Base-by-base conservation (phyloP, 2,329 filamentous ascomycete species). In the Fusarium decemcellulare region DNA sequence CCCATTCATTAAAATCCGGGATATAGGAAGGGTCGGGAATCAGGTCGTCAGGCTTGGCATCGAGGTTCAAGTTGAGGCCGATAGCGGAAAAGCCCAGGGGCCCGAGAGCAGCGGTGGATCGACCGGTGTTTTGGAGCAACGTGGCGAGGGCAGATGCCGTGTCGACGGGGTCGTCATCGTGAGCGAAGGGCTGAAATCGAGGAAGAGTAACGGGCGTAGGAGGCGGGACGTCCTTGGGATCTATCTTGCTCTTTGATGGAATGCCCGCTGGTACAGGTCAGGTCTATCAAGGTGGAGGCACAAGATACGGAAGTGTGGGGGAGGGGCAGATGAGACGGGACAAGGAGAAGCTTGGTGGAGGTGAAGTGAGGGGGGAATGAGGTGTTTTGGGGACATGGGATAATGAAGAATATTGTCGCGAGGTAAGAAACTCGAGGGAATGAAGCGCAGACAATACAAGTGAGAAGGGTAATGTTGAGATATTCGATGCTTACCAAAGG, bases 121-220 rank as follows among this genome's bases (percentile, higher is more conserved):
- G 85, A 56, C 87, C 83, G 30, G 89, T 85, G 34, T 78, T 79
- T 72, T 88, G 86, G 36, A 91, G 80, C 43, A 90, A 75, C 50
- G 80, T 76, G 16, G 87, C 81, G 53, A 91, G 74, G 27, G 84
- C 82, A 42, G 76, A 68, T 5, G 78, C 63, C 29, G 73, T 61
- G 37, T 77, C 72, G 29, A 79, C 30, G 15, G 68, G 43, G 39
- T 70, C 71, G 55, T 78, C 76, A 61, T 79, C 74, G 15, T 76
- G 67, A 27, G 79, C 75, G 60, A 78, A 78, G n/a, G 80, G 80
- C 63, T 82, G 80, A 59, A 80, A 82, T 37, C 78, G 77, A 56
- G 88, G 88, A 44, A 90, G 81, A 68, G 78, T 81, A 68, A 90
- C 75, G 18, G 87, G 85, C 8, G 88, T 90, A 46, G 87, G 82